phyloP scores from a whole-genome alignment of 768 basidiomycete genomes.

The Mycena haematopus region DNA sequence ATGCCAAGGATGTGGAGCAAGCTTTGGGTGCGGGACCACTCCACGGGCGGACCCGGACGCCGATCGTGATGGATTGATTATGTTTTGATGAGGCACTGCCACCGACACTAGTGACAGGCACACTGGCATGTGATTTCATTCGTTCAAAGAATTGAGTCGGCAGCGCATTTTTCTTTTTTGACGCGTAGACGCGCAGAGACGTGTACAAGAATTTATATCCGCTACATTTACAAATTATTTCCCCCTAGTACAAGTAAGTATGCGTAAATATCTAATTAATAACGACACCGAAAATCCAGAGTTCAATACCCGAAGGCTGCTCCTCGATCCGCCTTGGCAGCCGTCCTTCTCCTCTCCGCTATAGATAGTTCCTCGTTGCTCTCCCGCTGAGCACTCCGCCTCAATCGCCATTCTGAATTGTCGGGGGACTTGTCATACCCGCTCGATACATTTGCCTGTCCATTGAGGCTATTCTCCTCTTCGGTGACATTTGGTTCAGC shows the following conservation, averaged over 20 bases:
- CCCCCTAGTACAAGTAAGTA: background rate
- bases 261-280: background rate
- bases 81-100: too few relatives aligned
- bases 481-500: background rate
- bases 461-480: slow-evolving; percentile 14
- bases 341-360: slow-evolving; percentile 9
- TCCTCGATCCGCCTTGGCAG: slow-evolving; percentile 18
- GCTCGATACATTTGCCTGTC: background rate
- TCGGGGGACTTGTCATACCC: slow-evolving; percentile 21
- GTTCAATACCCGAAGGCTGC: slow-evolving; percentile 4
- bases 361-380: slow-evolving; percentile 19
- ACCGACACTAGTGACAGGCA: background rate
- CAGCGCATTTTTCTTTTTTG: too few relatives aligned
- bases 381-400: slow-evolving; percentile 16
- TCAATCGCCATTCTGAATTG: slow-evolving; percentile 19
- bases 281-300: background rate
- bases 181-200: too few relatives aligned
- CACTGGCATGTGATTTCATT: too few relatives aligned
- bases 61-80: background rate
- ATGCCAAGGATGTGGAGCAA: too few relatives aligned
- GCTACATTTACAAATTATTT: background rate
- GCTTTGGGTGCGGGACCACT: background rate
- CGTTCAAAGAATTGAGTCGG: too few relatives aligned
- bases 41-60: background rate
- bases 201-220: too few relatives aligned